Percentiles rank a stretch among this genome's conserved stretches.
Evolutionary conservation across 139 green algal genomes (phyloP).

Genomic region (Bryopsis sp.): DNA sequence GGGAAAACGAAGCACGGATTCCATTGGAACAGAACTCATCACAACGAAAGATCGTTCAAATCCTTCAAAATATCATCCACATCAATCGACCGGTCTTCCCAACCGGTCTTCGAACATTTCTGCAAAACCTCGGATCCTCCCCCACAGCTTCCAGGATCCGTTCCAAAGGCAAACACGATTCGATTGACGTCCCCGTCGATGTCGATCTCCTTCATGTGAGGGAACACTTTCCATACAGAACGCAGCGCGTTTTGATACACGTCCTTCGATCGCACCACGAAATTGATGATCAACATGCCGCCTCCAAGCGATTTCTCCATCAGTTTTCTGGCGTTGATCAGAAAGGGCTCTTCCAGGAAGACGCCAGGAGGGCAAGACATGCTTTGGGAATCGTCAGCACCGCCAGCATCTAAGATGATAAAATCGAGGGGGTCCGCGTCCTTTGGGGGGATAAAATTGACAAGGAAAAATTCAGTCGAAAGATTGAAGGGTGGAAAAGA

Average conservation of each 20-base stretch:
- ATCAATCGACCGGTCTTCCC: too few relatives aligned
- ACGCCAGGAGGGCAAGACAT: neutral
- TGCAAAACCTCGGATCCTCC: too few relatives aligned
- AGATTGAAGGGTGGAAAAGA: neutral
- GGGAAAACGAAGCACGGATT: too few relatives aligned
- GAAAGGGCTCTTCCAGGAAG: neutral
- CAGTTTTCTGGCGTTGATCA: neutral
- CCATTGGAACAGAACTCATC: too few relatives aligned
- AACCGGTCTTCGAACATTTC: too few relatives aligned
- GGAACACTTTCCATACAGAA: constrained; percentile 23
- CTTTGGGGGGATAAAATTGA: neutral
- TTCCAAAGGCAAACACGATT: constrained; percentile 34
- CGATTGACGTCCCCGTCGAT: constrained; percentile 43
- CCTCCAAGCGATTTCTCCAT: neutral
- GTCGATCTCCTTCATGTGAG: constrained; percentile 32
- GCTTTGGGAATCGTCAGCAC: neutral
- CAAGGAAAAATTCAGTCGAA: neutral
- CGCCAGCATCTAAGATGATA: neutral
- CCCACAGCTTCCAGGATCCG: too few relatives aligned
- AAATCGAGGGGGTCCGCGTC: neutral
- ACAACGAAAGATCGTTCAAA: too few relatives aligned
- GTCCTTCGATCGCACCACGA: neutral
- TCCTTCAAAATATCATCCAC: too few relatives aligned
- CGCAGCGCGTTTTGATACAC: neutral
- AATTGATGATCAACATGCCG: constrained; percentile 8